Base-by-base conservation (phyloP, 768 basidiomycete genomes). In the Amanita fuliginea region DNA sequence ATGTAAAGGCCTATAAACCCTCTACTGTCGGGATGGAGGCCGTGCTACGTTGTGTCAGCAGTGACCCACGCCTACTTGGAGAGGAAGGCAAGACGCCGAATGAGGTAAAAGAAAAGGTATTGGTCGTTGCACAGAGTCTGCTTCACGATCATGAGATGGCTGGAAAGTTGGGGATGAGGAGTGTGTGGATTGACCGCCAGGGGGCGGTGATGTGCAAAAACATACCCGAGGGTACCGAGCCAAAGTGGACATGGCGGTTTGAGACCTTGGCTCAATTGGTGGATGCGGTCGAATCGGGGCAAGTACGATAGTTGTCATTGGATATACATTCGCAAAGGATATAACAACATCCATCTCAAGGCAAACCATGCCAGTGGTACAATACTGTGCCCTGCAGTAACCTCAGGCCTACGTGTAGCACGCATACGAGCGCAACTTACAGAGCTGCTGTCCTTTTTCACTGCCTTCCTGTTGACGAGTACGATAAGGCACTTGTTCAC, bases 401-500 rank as follows among this genome's bases (percentile, higher is more conserved):
- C 52, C 40, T 40, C 22, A 24, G 39, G 6, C 22, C 24, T 34
- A 11, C 3, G 18, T 3, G n/a, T 39, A 26, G 39, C 2, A 42
- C 7, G 22, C 42, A 37, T 35, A 26, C 2, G 34, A 14, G 1
- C 11, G 37, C 2, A 35, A 57, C 78, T 44, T 51, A 82, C 81
- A 2, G 80, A 76, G 43, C 67, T 69, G 43, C 72, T 86, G 37
- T 86, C 81, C 63, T 93, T 94, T 49, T 69, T 71, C 0, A 92
- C 86, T 16, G 88, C 75, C 60, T 94, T 95, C 43, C 88, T 75
- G 59, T 84, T 85, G 3, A 94, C 91, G 6, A 97, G 70, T 1
- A 91, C 89, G 46, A 97, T 91, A 33, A 97, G 72, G 56, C 91
- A 95, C 62, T 91, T 94, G 64, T 96, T 95, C 36, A 91, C 93